Evolutionary conservation across 148 eudicot genomes (phyloP), one percentile per base, ranked within the genome.

Genomic region (Cornus florida): DNA sequence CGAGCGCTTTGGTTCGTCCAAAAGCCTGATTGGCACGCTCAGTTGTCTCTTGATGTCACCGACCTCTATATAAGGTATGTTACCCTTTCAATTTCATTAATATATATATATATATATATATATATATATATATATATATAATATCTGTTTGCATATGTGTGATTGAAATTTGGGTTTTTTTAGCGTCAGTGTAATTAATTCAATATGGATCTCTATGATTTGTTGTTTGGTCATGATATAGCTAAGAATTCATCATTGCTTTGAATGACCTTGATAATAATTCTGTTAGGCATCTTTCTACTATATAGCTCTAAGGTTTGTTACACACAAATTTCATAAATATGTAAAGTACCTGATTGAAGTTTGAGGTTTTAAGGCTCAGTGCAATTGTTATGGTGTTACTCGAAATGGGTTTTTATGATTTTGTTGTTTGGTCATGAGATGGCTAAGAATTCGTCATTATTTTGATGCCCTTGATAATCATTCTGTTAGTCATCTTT

Each of bases 1-100:
- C 85, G 86, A 75, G 97, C 97, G 80, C 86, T 89, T 78, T 94
- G 98, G 98, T 86, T 83, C 70, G 80, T 92, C 66, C 92, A 94
- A 46, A 92, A 89, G 22, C 71, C 88, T 50, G 92, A 86, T 78
- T 94, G 98, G 98, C 93, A 88, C 69, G 98, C 97, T 7, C 87
- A 92, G 56, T 83, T 94, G 6, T 92, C 94, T 0, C 94, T 94
- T 80, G 98, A 94, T 85, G 72, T 90, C 74, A 94, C 97, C 35
- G 98, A 94, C 67, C 85, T 94, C 67, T 83, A 78, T 71, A 90
- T 94, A 17, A 90, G 92, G 97, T 92, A 38, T 70, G 83, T 14
- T 65, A 33, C 60, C 7, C 59, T 12, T 38, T 22, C 31, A 33
- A 22, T 41, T 66, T 57, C 64, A 48, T 73, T 28, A 69, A 69